Percentiles rank a stretch among this genome's conserved stretches.
phyloP scores from a whole-genome alignment of 805 yeast genomes.

The Monosporozyma solicola region DNA sequence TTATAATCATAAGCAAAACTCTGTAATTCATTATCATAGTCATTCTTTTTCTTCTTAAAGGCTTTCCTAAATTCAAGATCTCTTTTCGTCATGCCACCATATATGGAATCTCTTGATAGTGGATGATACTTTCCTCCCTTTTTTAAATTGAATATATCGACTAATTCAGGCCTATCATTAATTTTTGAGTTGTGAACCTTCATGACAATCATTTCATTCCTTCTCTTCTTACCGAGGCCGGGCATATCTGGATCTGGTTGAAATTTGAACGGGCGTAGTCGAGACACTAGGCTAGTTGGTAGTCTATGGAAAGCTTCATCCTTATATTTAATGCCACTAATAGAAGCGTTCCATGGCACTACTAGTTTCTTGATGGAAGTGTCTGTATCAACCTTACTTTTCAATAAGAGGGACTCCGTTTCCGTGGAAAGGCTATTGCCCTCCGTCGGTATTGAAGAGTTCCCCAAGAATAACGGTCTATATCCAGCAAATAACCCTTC shows the following conservation, averaged over 20 bases:
- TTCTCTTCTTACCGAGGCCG: constrained; percentile 31
- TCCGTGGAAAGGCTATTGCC: constrained; percentile 1
- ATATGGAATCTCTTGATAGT: background rate
- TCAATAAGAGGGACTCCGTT: background rate
- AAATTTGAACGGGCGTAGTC: constrained; percentile 31
- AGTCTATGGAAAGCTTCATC: constrained; percentile 26
- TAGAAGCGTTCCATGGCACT: constrained; percentile 35
- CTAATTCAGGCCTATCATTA: constrained; percentile 24
- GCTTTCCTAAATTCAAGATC: background rate
- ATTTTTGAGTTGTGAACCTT: constrained; percentile 28
- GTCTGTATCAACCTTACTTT: background rate
- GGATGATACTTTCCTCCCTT: background rate
- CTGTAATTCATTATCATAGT: constrained; percentile 12
- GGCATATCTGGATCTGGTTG: constrained; percentile 32
- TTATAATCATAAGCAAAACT: constrained; percentile 16
- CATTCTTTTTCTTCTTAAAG: constrained; percentile 7
- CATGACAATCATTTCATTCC: constrained; percentile 47
- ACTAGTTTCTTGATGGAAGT: constrained; percentile 18
- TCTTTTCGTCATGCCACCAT: background rate
- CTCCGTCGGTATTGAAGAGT: constrained; percentile 16
- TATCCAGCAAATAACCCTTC: constrained; percentile 40
- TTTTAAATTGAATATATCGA: constrained; percentile 15
- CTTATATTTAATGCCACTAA: constrained; percentile 30
- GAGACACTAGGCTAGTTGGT: constrained; percentile 31
- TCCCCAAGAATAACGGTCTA: constrained; percentile 37